Base-by-base conservation (phyloP, 208 protist species). In the Trypanosoma rangeli region DNA sequence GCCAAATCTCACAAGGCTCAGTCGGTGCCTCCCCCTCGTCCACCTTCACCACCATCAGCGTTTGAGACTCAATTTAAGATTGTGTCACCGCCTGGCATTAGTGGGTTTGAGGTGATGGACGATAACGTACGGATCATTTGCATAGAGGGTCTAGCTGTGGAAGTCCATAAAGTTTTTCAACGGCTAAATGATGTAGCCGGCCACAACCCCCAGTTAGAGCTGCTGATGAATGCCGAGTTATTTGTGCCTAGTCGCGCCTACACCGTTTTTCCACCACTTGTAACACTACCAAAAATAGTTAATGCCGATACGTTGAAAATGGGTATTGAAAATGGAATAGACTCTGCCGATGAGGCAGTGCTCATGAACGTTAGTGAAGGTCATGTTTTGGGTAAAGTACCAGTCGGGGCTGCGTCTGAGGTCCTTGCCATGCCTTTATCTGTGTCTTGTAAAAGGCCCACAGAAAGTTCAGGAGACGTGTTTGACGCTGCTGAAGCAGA, bases 91-190 rank as follows among this genome's bases (percentile, higher is more conserved):
- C 76, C 65, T 5, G 89, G 87, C 37, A 84, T 96, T 63, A 93
- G 87, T 70, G 92, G 92, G 1, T 93, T 96, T 64, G 92, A 96
- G 72, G 83, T 96, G 28, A 80, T 89, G 57, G 92, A 96, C 59
- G 88, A 84, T 2, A 69, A 84, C 54, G 42, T 78, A 63, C 80
- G 89, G 13, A 68, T 94, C 50, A 76, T 93, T 59, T 93, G 88
- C 62, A 9, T 96, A 9, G 92, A 96, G 72, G 92, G 85, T 13
- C 83, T 85, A 13, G 79, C 90, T 49, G 58, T 67, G 18, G 89
- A 92, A 60, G 74, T 96, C 42, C 89, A 94, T 54, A 78, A 72
- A 22, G 58, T 94, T 3, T 59, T 92, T 49, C 68, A 85, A 55
- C 54, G 52, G 8, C 59, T 73, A 18, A 62, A 61, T 10, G 53